Base-by-base conservation (phyloP, 164 flowering plant genomes). In the Hamamelis virginiana region DNA sequence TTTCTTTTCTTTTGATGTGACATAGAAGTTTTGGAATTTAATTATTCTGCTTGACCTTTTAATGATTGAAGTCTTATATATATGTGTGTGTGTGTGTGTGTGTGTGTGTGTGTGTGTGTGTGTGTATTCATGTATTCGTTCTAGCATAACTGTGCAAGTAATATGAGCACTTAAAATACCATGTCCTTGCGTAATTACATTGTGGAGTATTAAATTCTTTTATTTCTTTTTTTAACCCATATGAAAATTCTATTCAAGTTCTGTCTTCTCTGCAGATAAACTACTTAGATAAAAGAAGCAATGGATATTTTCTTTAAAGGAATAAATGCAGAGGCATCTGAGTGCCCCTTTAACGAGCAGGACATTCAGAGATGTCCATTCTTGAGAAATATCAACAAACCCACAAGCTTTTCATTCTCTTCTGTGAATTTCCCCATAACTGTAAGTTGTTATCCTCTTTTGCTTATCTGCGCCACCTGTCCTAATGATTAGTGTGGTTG, bases 351-450 rank as follows among this genome's bases (percentile, higher is more conserved):
- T 61, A 76, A 68, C 75, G 77, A 79, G 71, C 78, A 70, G 50
- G 89, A 76, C 72, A 74, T 89, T 65, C 83, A 75, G 56, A 86
- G 74, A 79, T 89, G 96, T 62, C 96, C 96, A 57, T 91, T 91
- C 69, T 67, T 91, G 69, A 86, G 87, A 79, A 91, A 89, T 78
- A 89, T 91, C 72, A 80, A 85, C 71, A 80, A 86, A 52, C 87
- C 91, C 60, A 89, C 96, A n/a, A 80, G 74, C 81, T 91, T 91
- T 74, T 82, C 91, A 1, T 84, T 86, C 75, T 80, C 86, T 18
- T 64, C 85, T 0, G 21, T 78, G 74, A 75, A 69, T 75, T 63
- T 83, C 51, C 75, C 83, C 4, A 1, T 68, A 19, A 80, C 87
- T 50, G 91, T 88, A 74, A 84, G 88, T 79, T 68, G 8, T 50